Evolutionary conservation across 2,329 filamentous ascomycete genomes (phyloP).

Genomic region (Paecilomyces variotii): DNA sequence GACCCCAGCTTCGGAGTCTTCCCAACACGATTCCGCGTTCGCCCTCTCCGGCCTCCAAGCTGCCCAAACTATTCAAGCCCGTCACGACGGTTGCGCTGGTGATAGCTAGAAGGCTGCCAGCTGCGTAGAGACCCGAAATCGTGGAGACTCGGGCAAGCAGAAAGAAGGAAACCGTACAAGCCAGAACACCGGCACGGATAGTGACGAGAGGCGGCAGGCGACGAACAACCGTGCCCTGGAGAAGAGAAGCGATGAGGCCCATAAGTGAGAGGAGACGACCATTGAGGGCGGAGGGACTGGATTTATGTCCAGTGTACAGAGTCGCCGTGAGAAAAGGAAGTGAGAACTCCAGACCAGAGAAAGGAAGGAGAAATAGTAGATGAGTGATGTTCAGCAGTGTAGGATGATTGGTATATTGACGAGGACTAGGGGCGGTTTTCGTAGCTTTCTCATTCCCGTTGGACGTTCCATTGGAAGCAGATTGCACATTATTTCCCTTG

Average conservation of each 20-base stretch:
- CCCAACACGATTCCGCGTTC: slow-evolving; percentile 85
- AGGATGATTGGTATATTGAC: slow-evolving; percentile 70
- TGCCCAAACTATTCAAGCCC: slow-evolving; percentile 81
- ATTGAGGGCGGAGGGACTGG: slow-evolving; percentile 59
- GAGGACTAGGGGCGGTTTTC: slow-evolving; percentile 12
- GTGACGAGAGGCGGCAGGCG: slow-evolving; percentile 73
- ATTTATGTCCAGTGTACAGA: slow-evolving; percentile 53
- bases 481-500: slow-evolving; percentile 27
- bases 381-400: slow-evolving; percentile 75
- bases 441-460: slow-evolving; percentile 4
- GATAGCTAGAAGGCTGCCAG: slow-evolving; percentile 75
- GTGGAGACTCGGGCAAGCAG: slow-evolving; percentile 64
- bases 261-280: slow-evolving; percentile 84
- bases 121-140: slow-evolving; percentile 65
- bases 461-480: slow-evolving; percentile 14
- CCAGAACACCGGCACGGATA: slow-evolving; percentile 68
- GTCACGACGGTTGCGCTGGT: slow-evolving; percentile 95
- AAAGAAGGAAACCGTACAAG: slow-evolving; percentile 72
- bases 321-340: slow-evolving; percentile 97
- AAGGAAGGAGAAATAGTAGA: slow-evolving; percentile 88
- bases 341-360: slow-evolving; percentile 97
- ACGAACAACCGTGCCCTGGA: slow-evolving; percentile 86
- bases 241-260: slow-evolving; percentile 80
- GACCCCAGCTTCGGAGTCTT: slow-evolving; percentile 69
- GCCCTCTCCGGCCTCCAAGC: slow-evolving; percentile 71